Conservation (phyloP, 164 flowering plant genomes). For the Vitis amurensis region DNA sequence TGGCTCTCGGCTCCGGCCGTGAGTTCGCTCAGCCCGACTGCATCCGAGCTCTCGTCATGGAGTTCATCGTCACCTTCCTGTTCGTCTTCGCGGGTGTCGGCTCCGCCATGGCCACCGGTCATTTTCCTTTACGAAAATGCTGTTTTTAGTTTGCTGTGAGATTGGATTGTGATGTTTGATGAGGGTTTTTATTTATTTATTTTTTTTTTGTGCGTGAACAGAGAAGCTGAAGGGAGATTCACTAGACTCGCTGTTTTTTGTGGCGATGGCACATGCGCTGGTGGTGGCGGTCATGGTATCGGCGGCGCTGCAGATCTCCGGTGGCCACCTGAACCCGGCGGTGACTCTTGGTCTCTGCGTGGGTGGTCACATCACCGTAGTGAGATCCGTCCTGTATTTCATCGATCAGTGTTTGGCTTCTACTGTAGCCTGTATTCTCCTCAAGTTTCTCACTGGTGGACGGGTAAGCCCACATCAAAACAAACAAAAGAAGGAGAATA, state of each 20-base stretch:
- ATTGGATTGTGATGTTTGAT: neutral
- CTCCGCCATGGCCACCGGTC: slow-evolving; percentile 83
- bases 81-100: slow-evolving; percentile 90
- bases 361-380: slow-evolving; percentile 81
- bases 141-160: no score
- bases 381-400: slow-evolving; percentile 68
- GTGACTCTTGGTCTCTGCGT: slow-evolving; percentile 76
- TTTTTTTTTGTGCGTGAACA: slow-evolving; percentile 13
- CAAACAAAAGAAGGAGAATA: neutral
- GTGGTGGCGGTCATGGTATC: slow-evolving; percentile 82
- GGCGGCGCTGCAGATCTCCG: slow-evolving; percentile 73
- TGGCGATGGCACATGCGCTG: slow-evolving; percentile 77
- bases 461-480: slow-evolving; percentile 32
- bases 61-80: slow-evolving; percentile 84
- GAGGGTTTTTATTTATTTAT: no score
- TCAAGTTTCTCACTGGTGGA: slow-evolving; percentile 76
- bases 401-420: slow-evolving; percentile 75
- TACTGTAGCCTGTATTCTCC: slow-evolving; percentile 65
- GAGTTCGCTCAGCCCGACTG: slow-evolving; percentile 73
- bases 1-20: slow-evolving; percentile 57
- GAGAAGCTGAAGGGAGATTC: slow-evolving; percentile 49
- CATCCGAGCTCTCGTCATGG: slow-evolving; percentile 69
- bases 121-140: no score
- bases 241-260: slow-evolving; percentile 60
- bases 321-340: slow-evolving; percentile 92